Conservation (phyloP, 2,329 filamentous ascomycete genomes). For the Sporothrix variecibatus region DNA sequence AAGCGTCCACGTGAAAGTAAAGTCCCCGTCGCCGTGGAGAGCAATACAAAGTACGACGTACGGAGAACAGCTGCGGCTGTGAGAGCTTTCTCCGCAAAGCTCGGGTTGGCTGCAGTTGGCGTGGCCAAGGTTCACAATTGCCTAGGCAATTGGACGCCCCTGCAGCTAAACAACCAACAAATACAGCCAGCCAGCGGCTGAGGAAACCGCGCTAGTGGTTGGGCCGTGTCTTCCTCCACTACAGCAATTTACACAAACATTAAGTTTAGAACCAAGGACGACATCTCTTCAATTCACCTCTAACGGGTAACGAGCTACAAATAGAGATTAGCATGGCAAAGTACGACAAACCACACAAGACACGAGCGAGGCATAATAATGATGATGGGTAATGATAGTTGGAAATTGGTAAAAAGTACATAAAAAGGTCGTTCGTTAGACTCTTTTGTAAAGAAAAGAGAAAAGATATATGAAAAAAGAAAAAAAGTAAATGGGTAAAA, state of each 20-base stretch:
- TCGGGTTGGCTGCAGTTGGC: background rate
- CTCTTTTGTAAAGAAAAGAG: constrained; percentile 6
- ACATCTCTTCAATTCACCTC: background rate
- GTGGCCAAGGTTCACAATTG: background rate
- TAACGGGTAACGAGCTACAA: background rate
- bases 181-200: too few species aligned
- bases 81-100: constrained; percentile 10
- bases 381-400: background rate
- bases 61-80: background rate
- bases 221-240: background rate
- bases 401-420: constrained; percentile 17
- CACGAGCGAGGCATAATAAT: background rate
- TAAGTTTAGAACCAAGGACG: background rate
- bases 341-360: background rate
- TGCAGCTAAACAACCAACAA: background rate
- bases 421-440: constrained; percentile 28
- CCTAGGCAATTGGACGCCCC: constrained; percentile 16
- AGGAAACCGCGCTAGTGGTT: constrained; percentile 1
- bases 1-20: constrained; percentile 10
- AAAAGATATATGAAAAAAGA: constrained; percentile 5
- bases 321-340: background rate
- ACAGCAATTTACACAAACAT: background rate
- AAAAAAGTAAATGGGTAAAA: constrained; percentile 3
- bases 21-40: background rate
- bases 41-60: too few species aligned